Evolutionary conservation across 192 early-diverging fungal species (phyloP).

Genomic region (Backusella morwellensis): DNA sequence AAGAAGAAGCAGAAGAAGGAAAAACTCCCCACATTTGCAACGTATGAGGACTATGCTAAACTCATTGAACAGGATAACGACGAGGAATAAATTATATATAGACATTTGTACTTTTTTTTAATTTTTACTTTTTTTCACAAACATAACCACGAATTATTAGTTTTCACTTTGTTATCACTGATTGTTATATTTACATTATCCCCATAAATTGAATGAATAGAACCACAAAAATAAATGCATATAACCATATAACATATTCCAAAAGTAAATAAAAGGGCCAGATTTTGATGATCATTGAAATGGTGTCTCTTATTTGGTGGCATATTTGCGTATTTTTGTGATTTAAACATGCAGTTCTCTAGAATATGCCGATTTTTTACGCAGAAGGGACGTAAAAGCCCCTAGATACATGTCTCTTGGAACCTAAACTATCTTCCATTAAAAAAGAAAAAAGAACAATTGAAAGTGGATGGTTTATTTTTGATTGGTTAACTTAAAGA

Average conservation of each 20-base stretch:
- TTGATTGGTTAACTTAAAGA: not conserved
- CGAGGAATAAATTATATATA: constrained; percentile 10
- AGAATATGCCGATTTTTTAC: too few species aligned
- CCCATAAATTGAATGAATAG: not conserved
- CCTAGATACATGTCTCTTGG: too few species aligned
- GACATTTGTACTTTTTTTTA: constrained; percentile 5
- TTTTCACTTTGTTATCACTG: not conserved
- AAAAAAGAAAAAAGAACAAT: not conserved
- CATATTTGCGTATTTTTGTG: too few species aligned
- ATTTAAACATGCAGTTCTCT: too few species aligned
- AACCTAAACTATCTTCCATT: not conserved
- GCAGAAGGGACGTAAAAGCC: too few species aligned
- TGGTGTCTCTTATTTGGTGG: too few species aligned
- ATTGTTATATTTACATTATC: not conserved
- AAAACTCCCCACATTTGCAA: constrained; percentile 64
- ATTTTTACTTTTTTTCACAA: not conserved
- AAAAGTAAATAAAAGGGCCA: not conserved
- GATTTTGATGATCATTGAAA: too few species aligned
- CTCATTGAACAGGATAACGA: constrained; percentile 20
- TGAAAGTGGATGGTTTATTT: not conserved
- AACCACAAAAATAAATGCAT: not conserved
- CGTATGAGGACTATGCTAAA: constrained; percentile 68
- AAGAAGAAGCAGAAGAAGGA: constrained; percentile 48
- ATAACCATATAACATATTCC: not conserved
- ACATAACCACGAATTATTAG: not conserved